Percentiles rank a stretch among this genome's conserved stretches.
These are phyloP conservation scores for Cytidiella melzeri DNA, from an alignment of 768 basidiomycete genomes.

Conservation along the genomic window DNA sequence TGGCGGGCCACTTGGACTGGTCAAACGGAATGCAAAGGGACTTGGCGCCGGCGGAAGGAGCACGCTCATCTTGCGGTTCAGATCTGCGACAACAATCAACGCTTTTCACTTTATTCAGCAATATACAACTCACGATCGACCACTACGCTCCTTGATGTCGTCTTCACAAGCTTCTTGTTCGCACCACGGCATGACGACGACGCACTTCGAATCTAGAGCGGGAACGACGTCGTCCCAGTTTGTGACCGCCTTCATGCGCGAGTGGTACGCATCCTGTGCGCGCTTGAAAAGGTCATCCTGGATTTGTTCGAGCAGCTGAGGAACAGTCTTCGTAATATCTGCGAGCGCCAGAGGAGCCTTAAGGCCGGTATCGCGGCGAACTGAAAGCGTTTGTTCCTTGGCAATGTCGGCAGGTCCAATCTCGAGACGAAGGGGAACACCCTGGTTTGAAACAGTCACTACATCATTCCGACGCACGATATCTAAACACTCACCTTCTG, in stretches of 20 bases:
- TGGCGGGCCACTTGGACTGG: conserved; percentile 73
- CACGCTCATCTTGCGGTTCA: conserved; percentile 88
- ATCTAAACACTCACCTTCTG: conserved; percentile 62
- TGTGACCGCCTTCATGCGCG: conserved; percentile 64
- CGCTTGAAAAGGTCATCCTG: conserved; percentile 82
- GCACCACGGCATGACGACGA: conserved; percentile 94
- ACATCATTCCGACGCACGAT: neutral
- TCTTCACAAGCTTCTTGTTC: conserved; percentile 91
- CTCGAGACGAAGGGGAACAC: conserved; percentile 95
- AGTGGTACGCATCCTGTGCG: conserved; percentile 69
- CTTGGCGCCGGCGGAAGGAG: conserved; percentile 96
- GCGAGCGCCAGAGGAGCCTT: conserved; percentile 50
- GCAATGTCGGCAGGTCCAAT: conserved; percentile 90
- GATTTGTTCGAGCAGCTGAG: conserved; percentile 72
- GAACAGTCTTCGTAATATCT: conserved; percentile 44
- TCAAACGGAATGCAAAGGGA: conserved; percentile 96
- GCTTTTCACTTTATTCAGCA: conserved; percentile 7
- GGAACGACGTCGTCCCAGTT: conserved; percentile 94
- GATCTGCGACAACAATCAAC: conserved; percentile 48
- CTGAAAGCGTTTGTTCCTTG: conserved; percentile 74
- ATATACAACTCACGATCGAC: conserved; percentile 56
- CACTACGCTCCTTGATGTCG: conserved; percentile 94
- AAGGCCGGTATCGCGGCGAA: conserved; percentile 74
- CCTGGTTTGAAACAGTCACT: conserved; percentile 38
- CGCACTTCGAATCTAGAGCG: conserved; percentile 79